phyloP scores from a whole-genome alignment of 805 yeast species.

The Teunomyces atbi region DNA sequence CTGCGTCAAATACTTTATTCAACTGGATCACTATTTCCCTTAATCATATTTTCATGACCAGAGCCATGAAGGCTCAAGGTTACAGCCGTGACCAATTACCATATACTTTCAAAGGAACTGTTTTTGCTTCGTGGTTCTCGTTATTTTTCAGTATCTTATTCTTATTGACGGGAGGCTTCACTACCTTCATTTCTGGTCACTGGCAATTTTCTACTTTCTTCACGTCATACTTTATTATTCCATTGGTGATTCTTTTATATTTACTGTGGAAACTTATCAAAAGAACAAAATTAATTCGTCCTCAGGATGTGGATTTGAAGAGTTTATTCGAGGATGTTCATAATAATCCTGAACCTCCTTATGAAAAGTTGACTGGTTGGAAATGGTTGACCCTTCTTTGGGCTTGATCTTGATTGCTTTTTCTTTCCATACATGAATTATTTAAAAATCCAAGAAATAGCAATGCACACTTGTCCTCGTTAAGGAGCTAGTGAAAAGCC shows the following conservation, averaged over 20 bases:
- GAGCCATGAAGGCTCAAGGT: slow-evolving; percentile 43
- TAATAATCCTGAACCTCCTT: slow-evolving; percentile 28
- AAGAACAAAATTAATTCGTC: slow-evolving; percentile 17
- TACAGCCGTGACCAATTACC: slow-evolving; percentile 30
- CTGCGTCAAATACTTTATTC: slow-evolving; percentile 28
- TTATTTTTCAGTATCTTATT: slow-evolving; percentile 16
- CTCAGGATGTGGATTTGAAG: slow-evolving; percentile 22
- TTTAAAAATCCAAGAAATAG: no score
- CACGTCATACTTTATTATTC: slow-evolving; percentile 20
- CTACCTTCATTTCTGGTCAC: slow-evolving; percentile 30
- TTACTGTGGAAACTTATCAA: slow-evolving; percentile 32
- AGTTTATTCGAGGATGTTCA: slow-evolving; percentile 24
- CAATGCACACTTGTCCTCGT: no score
- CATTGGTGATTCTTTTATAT: slow-evolving; percentile 26
- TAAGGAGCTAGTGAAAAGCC: no score
- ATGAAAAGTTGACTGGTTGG: slow-evolving; percentile 20
- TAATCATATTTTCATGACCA: slow-evolving; percentile 28
- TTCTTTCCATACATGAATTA: no score
- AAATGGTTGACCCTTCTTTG: slow-evolving; percentile 17
- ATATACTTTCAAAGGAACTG: slow-evolving; percentile 24
- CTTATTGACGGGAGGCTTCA: slow-evolving; percentile 35
- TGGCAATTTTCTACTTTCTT: slow-evolving; percentile 14
- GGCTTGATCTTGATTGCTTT: slow-evolving; percentile 11
- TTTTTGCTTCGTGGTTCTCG: slow-evolving; percentile 31
- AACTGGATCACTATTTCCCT: slow-evolving; percentile 31